Percentiles rank a stretch among this genome's conserved stretches.
These are phyloP conservation scores for Rhodotorula babjevae DNA, from an alignment of 768 basidiomycete species.

Conservation along the genomic window DNA sequence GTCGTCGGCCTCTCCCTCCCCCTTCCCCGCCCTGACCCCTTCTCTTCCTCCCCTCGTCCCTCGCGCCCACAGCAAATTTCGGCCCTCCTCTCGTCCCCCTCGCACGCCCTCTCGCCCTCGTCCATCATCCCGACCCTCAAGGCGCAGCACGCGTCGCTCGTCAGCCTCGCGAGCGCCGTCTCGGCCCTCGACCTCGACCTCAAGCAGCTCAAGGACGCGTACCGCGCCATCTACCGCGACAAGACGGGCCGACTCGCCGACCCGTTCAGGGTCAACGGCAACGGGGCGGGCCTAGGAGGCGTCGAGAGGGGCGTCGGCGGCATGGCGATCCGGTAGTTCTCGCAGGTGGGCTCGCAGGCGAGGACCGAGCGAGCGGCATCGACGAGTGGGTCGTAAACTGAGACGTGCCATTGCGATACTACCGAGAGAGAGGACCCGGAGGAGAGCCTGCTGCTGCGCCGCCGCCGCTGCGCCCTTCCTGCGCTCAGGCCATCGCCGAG, in stretches of 20 bases:
- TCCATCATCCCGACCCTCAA: constrained; percentile 38
- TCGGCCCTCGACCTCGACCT: constrained; percentile 31
- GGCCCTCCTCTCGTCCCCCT: constrained; percentile 4
- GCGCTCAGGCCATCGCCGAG: background rate
- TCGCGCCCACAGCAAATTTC: constrained; percentile 24
- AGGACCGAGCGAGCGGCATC: background rate
- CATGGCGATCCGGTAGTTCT: constrained; percentile 15
- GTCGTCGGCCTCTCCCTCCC: background rate
- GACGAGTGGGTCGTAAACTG: background rate
- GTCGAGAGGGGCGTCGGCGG: constrained; percentile 21
- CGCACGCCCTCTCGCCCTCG: constrained; percentile 4
- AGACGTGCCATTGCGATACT: background rate
- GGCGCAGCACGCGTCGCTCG: constrained; percentile 39
- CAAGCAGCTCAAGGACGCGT: constrained; percentile 38
- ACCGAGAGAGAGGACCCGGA: background rate
- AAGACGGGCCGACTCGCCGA: constrained; percentile 38
- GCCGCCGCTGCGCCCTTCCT: too few species aligned
- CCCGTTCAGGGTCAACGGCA: constrained; percentile 29
- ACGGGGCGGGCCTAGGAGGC: background rate
- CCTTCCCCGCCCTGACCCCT: background rate
- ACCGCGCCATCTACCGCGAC: constrained; percentile 33
- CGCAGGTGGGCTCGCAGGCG: too few species aligned
- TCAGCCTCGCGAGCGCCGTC: constrained; percentile 36
- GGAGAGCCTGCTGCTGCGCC: background rate
- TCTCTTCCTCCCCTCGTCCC: background rate